Conservation (phyloP, 2,329 filamentous ascomycete species). For the Massarina eburnea region DNA sequence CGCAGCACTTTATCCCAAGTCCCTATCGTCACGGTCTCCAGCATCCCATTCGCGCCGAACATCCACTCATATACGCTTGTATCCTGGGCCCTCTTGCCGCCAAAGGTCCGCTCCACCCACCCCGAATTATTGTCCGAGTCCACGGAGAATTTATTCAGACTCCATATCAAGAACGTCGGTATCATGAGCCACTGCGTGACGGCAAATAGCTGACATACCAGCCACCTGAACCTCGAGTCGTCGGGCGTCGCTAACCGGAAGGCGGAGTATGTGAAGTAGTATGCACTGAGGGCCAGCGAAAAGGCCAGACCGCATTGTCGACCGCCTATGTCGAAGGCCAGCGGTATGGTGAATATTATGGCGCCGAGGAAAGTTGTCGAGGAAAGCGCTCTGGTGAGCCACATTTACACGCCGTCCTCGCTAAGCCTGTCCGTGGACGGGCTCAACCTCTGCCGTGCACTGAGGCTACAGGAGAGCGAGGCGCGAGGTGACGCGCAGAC, state of each 20-base stretch:
- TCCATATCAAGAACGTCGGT: slow-evolving; percentile 87
- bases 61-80: slow-evolving; percentile 79
- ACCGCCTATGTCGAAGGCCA: slow-evolving; percentile 97
- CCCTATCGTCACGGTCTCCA: slow-evolving; percentile 79
- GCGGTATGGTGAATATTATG: slow-evolving; percentile 92
- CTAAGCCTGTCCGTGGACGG: slow-evolving; percentile 53
- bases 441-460: slow-evolving; percentile 30
- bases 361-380: slow-evolving; percentile 84
- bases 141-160: slow-evolving; percentile 90
- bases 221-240: slow-evolving; percentile 71
- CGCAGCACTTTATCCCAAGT: slow-evolving; percentile 85
- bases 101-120: slow-evolving; percentile 82
- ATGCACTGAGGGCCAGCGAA: slow-evolving; percentile 82
- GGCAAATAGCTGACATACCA: slow-evolving; percentile 68
- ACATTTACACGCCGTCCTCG: slow-evolving; percentile 64
- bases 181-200: slow-evolving; percentile 85
- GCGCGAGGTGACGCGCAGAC: slow-evolving; percentile 34
- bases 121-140: slow-evolving; percentile 70
- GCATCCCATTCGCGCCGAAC: slow-evolving; percentile 79
- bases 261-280: slow-evolving; percentile 86
- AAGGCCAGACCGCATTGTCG: slow-evolving; percentile 92
- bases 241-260: slow-evolving; percentile 81
- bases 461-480: slow-evolving; percentile 14
- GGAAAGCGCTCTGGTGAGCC: slow-evolving; percentile 77
- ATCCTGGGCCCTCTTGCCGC: slow-evolving; percentile 63